Evolutionary conservation across 345 rosid genomes (phyloP).

Genomic region (Eucalyptus urophylla): DNA sequence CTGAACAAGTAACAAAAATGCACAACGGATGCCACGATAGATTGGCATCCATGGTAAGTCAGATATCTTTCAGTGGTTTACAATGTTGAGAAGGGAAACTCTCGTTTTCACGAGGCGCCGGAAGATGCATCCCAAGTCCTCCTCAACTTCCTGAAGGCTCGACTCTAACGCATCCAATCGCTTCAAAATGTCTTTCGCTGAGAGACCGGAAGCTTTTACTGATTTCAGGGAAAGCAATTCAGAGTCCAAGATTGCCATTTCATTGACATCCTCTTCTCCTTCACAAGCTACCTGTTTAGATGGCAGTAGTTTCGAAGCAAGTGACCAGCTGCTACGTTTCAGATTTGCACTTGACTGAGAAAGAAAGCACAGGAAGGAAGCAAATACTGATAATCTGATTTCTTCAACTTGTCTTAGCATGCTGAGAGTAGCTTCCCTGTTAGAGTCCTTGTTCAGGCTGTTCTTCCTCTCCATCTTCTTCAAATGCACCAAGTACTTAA

Average conservation of each 20-base stretch:
- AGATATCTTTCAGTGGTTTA: background rate
- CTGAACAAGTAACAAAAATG: background rate
- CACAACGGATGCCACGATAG: background rate
- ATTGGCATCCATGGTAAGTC: background rate
- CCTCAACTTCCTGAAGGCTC: background rate
- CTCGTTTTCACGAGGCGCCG: conserved; percentile 2
- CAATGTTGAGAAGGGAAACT: background rate
- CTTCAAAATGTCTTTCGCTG: background rate
- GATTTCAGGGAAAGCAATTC: background rate
- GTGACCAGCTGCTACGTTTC: background rate
- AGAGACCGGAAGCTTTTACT: background rate
- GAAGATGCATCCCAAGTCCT: background rate
- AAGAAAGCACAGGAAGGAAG: conserved; percentile 6
- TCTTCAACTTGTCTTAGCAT: conserved; percentile 17
- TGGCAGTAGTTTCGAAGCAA: conserved; percentile 3
- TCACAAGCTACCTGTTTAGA: background rate
- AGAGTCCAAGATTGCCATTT: background rate
- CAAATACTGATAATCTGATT: conserved; percentile 3
- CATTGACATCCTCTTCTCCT: background rate
- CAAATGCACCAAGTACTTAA: background rate
- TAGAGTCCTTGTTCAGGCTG: background rate
- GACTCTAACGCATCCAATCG: background rate
- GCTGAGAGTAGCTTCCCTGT: background rate
- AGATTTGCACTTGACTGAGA: background rate
- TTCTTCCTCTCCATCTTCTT: conserved; percentile 6